phyloP scores from a whole-genome alignment of 441 rosid species.

The Raphanus hybrid region DNA sequence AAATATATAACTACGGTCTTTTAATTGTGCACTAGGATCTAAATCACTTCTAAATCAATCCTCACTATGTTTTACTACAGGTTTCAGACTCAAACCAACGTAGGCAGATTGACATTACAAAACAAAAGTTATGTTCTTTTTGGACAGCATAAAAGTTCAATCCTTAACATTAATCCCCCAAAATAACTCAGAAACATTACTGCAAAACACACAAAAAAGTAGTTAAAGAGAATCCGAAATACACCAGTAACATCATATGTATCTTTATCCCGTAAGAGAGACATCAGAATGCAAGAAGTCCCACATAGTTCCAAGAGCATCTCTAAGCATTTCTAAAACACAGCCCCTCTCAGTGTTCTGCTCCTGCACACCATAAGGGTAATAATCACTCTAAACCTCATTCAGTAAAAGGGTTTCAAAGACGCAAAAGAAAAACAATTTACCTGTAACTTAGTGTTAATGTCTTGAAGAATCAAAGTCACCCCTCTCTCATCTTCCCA shows the following conservation, averaged over 20 bases:
- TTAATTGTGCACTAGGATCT: no score
- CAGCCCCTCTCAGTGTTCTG: constrained; percentile 19
- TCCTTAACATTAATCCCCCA: no score
- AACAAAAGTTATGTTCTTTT: no score
- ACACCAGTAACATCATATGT: background rate
- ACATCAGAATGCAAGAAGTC: constrained; percentile 11
- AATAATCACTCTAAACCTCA: background rate
- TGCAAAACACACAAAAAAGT: background rate
- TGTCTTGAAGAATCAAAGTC: constrained; percentile 51
- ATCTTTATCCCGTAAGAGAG: constrained; percentile 14
- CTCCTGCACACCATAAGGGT: constrained; percentile 15
- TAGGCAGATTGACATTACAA: no score
- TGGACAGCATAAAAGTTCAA: no score
- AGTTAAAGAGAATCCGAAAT: background rate
- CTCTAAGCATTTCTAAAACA: constrained; percentile 29
- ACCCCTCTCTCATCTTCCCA: constrained; percentile 48
- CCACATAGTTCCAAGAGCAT: constrained; percentile 32
- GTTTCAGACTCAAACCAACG: no score
- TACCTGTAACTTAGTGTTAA: constrained; percentile 22
- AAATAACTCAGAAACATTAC: background rate
- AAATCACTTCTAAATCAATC: no score
- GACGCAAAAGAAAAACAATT: background rate
- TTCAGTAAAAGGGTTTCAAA: background rate
- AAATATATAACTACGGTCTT: no score
- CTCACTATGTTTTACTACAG: no score